These are phyloP conservation scores for Rhodamnia rubescens DNA, from an alignment of 345 rosid species.

Conservation along the genomic window DNA sequence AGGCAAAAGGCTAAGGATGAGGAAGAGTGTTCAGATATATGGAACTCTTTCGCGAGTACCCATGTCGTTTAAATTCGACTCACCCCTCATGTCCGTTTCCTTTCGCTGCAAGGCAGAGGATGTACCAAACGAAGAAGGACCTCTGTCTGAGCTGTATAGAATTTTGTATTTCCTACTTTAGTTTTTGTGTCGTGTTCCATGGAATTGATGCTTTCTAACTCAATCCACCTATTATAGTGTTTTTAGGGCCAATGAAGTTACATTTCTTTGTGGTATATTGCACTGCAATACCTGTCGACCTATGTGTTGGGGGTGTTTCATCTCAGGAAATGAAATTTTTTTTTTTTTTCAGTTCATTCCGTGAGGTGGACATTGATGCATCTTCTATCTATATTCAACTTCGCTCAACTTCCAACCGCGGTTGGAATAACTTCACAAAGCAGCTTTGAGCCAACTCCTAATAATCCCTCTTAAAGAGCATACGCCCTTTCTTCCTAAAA, in stretches of 20 bases:
- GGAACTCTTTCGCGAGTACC: conserved; percentile 20
- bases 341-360: neutral
- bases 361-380: neutral
- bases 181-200: neutral
- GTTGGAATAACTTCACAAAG: neutral
- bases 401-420: neutral
- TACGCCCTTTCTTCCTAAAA: neutral
- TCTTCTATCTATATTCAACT: neutral
- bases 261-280: neutral
- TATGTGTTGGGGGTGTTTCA: neutral
- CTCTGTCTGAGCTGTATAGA: neutral
- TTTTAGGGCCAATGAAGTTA: neutral
- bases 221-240: neutral
- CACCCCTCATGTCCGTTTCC: neutral
- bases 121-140: neutral
- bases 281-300: neutral
- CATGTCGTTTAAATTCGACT: neutral
- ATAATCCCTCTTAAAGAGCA: neutral
- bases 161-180: neutral
- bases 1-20: conserved; percentile 16
- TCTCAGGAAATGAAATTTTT: neutral
- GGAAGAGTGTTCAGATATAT: conserved; percentile 19
- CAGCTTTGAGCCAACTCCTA: neutral
- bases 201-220: neutral
- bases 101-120: neutral